A percentile compares a stretch with the other conserved stretches of the same genome.
Conservation (phyloP, 768 basidiomycete genomes). For the Rubroboletus pulcherrimus region DNA sequence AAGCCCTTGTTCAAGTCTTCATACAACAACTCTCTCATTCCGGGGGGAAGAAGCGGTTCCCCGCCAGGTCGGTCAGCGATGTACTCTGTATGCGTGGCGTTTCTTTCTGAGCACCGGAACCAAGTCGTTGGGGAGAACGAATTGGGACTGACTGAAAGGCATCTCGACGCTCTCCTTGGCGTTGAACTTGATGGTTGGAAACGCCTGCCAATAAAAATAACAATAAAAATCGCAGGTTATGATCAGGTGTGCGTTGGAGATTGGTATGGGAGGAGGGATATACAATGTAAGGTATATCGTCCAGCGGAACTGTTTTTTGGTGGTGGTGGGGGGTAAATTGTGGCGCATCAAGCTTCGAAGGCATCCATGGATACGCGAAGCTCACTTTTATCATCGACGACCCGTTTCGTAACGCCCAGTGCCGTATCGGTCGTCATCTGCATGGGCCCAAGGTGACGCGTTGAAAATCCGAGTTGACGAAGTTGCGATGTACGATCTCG, state of each 20-base stretch:
- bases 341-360: not conserved
- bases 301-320: constrained; percentile 47
- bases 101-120: not conserved
- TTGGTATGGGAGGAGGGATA: constrained; percentile 17
- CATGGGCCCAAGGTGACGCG: constrained; percentile 76
- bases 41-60: constrained; percentile 77
- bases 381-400: constrained; percentile 69
- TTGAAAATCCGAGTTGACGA: constrained; percentile 80
- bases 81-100: constrained; percentile 37
- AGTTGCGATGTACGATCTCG: constrained; percentile 90
- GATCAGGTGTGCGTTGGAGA: not conserved
- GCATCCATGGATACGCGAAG: not conserved
- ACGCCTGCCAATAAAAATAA: constrained; percentile 53
- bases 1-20: constrained; percentile 86
- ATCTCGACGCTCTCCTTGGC: constrained; percentile 91
- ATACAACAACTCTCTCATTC: constrained; percentile 83
- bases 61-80: constrained; percentile 42
- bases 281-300: constrained; percentile 71
- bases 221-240: not conserved
- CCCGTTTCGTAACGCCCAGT: constrained; percentile 81
- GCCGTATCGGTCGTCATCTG: constrained; percentile 99
- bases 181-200: constrained; percentile 88
- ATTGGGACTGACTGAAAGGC: constrained; percentile 77
- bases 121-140: too few relatives aligned
- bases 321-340: not conserved